phyloP scores from a whole-genome alignment of 2,329 filamentous ascomycete species.

The Xenosphaeropsis pyriputrescens region DNA sequence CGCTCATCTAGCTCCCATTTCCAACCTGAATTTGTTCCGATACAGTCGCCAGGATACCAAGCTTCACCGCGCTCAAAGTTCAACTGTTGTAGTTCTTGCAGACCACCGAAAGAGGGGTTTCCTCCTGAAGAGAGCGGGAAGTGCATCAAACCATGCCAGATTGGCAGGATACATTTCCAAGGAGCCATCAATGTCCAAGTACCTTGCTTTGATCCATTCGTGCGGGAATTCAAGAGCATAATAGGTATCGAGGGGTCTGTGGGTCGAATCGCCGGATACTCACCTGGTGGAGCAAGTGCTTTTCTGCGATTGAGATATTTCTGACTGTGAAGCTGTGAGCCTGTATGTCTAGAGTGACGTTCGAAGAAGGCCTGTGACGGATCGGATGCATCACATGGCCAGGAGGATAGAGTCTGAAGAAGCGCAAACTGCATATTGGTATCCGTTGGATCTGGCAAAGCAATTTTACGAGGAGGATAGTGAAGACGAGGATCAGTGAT shows the following conservation, averaged over 20 bases:
- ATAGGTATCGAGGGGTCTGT: slow-evolving; percentile 68
- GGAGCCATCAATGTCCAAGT: slow-evolving; percentile 77
- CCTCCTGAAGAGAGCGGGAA: slow-evolving; percentile 67
- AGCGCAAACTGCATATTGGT: slow-evolving; percentile 25
- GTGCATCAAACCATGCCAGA: slow-evolving; percentile 81
- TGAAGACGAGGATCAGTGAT: slow-evolving; percentile 67
- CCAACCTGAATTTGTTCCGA: slow-evolving; percentile 65
- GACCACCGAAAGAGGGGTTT: slow-evolving; percentile 68
- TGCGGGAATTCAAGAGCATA: slow-evolving; percentile 48
- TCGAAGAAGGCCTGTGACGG: slow-evolving; percentile 48
- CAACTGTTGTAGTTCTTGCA: slow-evolving; percentile 68
- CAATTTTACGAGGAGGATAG: slow-evolving; percentile 51
- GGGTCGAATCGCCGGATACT: slow-evolving; percentile 36
- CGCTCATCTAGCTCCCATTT: slow-evolving; percentile 62
- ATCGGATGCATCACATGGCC: slow-evolving; percentile 45
- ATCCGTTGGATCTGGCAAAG: slow-evolving; percentile 22
- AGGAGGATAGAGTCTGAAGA: slow-evolving; percentile 46
- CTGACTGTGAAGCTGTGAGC: slow-evolving; percentile 56
- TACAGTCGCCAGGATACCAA: slow-evolving; percentile 79
- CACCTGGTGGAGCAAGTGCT: slow-evolving; percentile 44
- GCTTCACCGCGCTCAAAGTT: slow-evolving; percentile 63
- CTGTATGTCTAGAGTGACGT: slow-evolving; percentile 46
- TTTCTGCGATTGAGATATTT: slow-evolving; percentile 71
- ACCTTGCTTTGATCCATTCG: slow-evolving; percentile 35
- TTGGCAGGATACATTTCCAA: slow-evolving; percentile 73